Conservation (phyloP, 768 basidiomycete genomes). For the Rhizopogon vesiculosus region DNA sequence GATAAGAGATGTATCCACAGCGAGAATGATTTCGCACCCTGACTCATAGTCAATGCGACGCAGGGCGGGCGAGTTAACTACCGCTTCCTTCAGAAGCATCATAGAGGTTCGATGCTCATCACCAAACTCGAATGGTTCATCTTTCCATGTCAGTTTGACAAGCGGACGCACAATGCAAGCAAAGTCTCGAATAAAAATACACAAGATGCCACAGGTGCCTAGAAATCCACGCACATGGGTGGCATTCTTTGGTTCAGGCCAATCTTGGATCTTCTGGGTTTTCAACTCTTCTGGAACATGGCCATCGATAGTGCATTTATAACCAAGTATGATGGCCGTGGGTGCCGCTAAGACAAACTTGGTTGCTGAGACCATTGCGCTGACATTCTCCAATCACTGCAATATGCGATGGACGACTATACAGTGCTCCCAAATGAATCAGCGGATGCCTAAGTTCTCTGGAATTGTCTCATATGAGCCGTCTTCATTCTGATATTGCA, state of each 20-base stretch:
- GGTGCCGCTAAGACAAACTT: constrained; percentile 29
- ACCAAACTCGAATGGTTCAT: constrained; percentile 17
- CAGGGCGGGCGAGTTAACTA: constrained; percentile 9
- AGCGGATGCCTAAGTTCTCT: too few species aligned
- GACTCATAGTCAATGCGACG: constrained; percentile 3
- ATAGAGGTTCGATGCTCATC: constrained; percentile 7
- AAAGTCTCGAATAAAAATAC: constrained; percentile 27
- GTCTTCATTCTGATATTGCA: too few species aligned
- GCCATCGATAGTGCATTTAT: constrained; percentile 33
- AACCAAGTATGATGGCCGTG: constrained; percentile 29
- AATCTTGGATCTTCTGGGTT: constrained; percentile 23
- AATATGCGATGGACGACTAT: too few species aligned
- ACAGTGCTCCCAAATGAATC: too few species aligned
- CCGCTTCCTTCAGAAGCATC: constrained; percentile 15
- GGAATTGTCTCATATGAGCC: too few species aligned
- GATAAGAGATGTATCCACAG: constrained; percentile 23
- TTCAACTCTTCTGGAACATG: constrained; percentile 20
- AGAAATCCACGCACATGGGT: constrained; percentile 18
- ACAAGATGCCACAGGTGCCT: constrained; percentile 18
- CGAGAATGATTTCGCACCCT: constrained; percentile 9
- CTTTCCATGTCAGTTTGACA: constrained; percentile 20
- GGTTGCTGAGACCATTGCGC: too few species aligned
- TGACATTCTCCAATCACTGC: too few species aligned
- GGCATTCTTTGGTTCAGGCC: constrained; percentile 14
- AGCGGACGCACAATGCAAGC: constrained; percentile 16